These are phyloP conservation scores for Leccinum rimulosum DNA, from an alignment of 768 basidiomycete species.

Conservation along the genomic window DNA sequence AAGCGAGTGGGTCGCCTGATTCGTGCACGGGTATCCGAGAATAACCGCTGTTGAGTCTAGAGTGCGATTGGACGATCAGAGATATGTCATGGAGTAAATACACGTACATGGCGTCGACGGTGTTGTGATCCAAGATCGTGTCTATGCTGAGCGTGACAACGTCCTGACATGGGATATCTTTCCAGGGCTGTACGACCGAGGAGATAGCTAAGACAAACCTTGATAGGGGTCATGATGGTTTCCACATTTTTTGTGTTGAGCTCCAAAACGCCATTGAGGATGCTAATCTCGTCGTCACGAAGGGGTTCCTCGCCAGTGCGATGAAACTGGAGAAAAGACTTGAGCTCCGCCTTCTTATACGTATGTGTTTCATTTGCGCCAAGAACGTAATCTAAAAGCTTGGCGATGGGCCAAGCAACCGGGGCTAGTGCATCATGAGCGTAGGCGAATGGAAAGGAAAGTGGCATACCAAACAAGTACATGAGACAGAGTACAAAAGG, in stretches of 20 bases:
- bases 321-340: slow-evolving; percentile 79
- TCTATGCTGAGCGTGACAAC: slow-evolving; percentile 79
- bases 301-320: slow-evolving; percentile 71
- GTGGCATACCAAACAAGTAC: slow-evolving; percentile 49
- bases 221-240: slow-evolving; percentile 80
- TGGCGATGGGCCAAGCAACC: slow-evolving; percentile 69
- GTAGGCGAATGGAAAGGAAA: neutral
- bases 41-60: slow-evolving; percentile 78
- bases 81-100: neutral
- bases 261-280: slow-evolving; percentile 77
- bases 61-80: slow-evolving; percentile 8
- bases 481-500: slow-evolving; percentile 73
- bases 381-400: slow-evolving; percentile 76
- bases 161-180: slow-evolving; percentile 45
- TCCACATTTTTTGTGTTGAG: slow-evolving; percentile 74
- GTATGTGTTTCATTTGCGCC: slow-evolving; percentile 71
- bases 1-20: slow-evolving; percentile 62
- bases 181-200: neutral
- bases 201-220: slow-evolving; percentile 35
- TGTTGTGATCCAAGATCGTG: slow-evolving; percentile 71
- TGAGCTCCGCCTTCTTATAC: slow-evolving; percentile 81
- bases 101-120: slow-evolving; percentile 72
- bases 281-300: slow-evolving; percentile 78
- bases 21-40: slow-evolving; percentile 90
- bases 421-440: slow-evolving; percentile 45